Evolutionary conservation across 768 basidiomycete species (phyloP), one percentile per base, ranked within the genome.

Genomic region (Naganishia randhawae): DNA sequence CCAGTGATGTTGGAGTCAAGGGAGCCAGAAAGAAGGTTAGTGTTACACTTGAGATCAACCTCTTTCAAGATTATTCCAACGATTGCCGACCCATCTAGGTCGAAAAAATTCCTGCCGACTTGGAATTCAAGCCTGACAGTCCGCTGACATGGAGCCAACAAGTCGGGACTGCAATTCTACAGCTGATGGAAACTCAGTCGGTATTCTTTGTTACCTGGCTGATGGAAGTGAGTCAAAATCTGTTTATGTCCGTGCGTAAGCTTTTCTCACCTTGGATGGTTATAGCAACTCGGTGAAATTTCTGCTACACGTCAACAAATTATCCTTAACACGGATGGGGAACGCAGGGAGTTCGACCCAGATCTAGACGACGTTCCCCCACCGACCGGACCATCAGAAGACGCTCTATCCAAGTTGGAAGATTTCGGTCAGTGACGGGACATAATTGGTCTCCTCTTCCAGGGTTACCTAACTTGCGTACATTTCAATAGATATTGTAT

Each of bases 111-210:
- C 63, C 68, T 31, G 71, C 68, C 10, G 68, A 69, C 33, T 64
- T 71, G 31, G 71, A 71, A 32, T 67, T 71, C 67, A 68, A 71
- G 31, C 66, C 63, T 7, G 66, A 68, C 50, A 66, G 52, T 9
- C 35, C 42, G 7, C 88, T 91, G 80, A 86, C 89, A 17, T 89
- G 88, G 87, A 91, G 87, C 72, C 88, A 97, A 74, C 88, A 97
- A 78, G 83, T 98, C 53, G 94, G 90, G 2, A 91, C 97, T 72
- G 87, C 87, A 3, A 85, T 96, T 68, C 86, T 86, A 45, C 84
- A 85, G 52, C 84, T 97, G 14, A 82, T 88, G 10, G 88, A 91
- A 55, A 84, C 84, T 17, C 88, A 84, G 10, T 83, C 88, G 73
- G 80, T 81, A 65, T 83, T 84, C 33, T 82, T 92, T 45, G 84